A percentile compares a stretch with the other conserved stretches of the same genome.
Conservation (phyloP, 768 basidiomycete species). For the Boletus edulis region DNA sequence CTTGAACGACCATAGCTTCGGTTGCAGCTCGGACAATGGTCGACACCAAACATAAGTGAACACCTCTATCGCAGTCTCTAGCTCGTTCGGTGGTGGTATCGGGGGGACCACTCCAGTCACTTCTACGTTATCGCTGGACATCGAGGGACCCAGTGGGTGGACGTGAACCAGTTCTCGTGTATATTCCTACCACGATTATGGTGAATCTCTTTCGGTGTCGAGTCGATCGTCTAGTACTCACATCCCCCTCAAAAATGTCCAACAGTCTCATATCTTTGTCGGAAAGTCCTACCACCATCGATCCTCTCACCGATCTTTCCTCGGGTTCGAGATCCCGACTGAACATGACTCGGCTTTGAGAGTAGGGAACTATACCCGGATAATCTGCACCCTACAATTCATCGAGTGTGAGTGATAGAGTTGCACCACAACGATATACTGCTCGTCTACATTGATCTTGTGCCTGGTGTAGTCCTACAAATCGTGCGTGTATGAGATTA, state of each 20-base stretch:
- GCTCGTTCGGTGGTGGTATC: conserved; percentile 36
- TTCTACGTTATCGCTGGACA: conserved; percentile 27
- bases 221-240: no score
- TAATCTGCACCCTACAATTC: conserved; percentile 63
- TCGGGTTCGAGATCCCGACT: conserved; percentile 50
- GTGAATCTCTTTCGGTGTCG: neutral
- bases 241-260: no score
- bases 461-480: conserved; percentile 77
- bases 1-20: conserved; percentile 75
- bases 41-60: conserved; percentile 74
- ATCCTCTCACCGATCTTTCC: conserved; percentile 39
- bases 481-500: neutral
- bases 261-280: no score
- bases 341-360: conserved; percentile 46
- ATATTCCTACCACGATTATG: neutral
- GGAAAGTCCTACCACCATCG: no score
- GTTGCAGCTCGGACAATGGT: conserved; percentile 42
- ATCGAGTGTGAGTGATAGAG: conserved; percentile 2
- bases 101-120: conserved; percentile 36
- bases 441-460: conserved; percentile 55
- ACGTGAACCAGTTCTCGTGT: conserved; percentile 50
- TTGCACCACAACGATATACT: neutral
- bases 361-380: conserved; percentile 73
- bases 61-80: conserved; percentile 41
- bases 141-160: conserved; percentile 50